Conservation (phyloP, 2,329 filamentous ascomycete species). For the Coccinonectria pachysandricola region DNA sequence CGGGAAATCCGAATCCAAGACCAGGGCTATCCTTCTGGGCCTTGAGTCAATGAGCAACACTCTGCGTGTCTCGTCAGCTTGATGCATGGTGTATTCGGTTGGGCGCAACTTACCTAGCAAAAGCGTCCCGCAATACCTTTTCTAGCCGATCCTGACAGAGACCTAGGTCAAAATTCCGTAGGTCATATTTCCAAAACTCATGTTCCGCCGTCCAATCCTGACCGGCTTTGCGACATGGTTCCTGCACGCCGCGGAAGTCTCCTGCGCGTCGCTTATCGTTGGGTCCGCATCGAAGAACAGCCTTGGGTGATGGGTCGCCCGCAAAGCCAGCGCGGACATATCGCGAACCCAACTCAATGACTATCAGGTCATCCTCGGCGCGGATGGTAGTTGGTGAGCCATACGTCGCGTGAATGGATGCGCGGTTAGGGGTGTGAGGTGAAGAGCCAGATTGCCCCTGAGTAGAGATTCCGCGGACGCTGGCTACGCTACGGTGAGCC, state of each 20-base stretch:
- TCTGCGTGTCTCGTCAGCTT: conserved; percentile 26
- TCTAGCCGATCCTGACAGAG: conserved; percentile 83
- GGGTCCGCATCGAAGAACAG: conserved; percentile 58
- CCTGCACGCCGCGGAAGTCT: conserved; percentile 66
- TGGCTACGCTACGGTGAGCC: conserved; percentile 48
- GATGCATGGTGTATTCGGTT: not conserved
- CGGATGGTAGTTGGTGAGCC: conserved; percentile 51
- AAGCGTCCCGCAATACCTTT: conserved; percentile 67
- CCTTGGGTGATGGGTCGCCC: conserved; percentile 70
- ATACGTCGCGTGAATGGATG: conserved; percentile 43
- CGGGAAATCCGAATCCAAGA: conserved; percentile 68
- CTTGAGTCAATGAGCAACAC: conserved; percentile 64
- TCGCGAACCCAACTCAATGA: conserved; percentile 75
- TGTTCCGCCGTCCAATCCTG: conserved; percentile 51
- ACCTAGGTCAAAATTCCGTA: conserved; percentile 63
- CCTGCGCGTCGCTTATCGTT: conserved; percentile 68
- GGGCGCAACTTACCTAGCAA: conserved; percentile 57
- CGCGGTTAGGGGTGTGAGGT: conserved; percentile 53
- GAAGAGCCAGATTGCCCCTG: conserved; percentile 27
- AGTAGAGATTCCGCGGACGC: conserved; percentile 37
- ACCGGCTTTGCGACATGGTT: conserved; percentile 34
- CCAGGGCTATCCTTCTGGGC: conserved; percentile 61
- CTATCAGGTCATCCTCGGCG: conserved; percentile 72
- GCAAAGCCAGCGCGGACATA: conserved; percentile 77
- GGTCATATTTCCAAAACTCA: conserved; percentile 71